Base-by-base conservation (phyloP, 768 basidiomycete genomes). In the Boletellus ananas region DNA sequence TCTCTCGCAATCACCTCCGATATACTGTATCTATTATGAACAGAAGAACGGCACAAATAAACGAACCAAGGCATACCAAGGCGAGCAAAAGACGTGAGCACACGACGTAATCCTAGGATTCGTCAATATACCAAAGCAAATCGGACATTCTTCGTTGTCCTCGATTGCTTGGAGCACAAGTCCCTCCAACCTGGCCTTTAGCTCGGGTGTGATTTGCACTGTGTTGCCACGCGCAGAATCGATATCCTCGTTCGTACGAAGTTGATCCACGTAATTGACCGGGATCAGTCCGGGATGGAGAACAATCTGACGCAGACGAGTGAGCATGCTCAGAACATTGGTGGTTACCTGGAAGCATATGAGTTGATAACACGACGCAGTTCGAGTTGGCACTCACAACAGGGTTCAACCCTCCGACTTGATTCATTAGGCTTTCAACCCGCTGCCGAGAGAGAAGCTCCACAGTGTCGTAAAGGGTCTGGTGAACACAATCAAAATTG, bases 71-170 rank as follows among this genome's bases (percentile, higher is more conserved):
- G 38, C 75, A 35, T 59, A 86, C 87, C 89, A 92, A 40, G 76
- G 58, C 20, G 84, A 60, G 61, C 90, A 92, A 64, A 86, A 92
- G 52, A 74, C 70, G 60, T 92, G 90, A 3, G 80, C 66, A 61
- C 90, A 92, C 41, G 72, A 70, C 0, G 89, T 90, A 51, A 92
- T 90, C 40, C 86, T 74, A 3, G 87, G 79, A 27, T 90, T 81
- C 14, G 68, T 74, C 9, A 85, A 56, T 17, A 80, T 66, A 49
- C 68, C 66, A 52, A 89, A 84, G 58, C 88, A 90, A 45, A 90
- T 74, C 1, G 89, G 87, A 61, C 90, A 92, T 63, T 92, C 90
- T 70, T 90, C 86, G 45, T 74, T 83, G 55, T 92, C 88, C 60
- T 91, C 90, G 34, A 90, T 81, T 0, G 80, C 80, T 59, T 84